Evolutionary conservation across 345 rosid species (phyloP), one percentile per base, ranked within the genome.

Genomic region (Eucalyptus pumila): DNA sequence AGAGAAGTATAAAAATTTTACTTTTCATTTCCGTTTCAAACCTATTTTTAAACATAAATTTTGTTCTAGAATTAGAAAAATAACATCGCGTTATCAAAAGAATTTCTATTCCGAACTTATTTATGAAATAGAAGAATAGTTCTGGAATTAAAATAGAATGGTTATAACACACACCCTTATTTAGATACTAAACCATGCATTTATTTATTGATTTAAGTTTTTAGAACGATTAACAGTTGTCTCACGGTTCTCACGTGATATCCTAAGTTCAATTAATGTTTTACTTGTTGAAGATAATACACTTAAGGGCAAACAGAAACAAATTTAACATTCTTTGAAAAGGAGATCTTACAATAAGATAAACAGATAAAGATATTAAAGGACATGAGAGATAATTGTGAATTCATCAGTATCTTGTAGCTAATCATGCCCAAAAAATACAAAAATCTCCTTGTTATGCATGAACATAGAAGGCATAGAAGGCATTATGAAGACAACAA

Each of bases 41-140:
- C 5, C 11, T 21, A 21, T 52, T 52, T 52, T 52, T 52, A 52
- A 52, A 52, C 26, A 52, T 4, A 52, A 2, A 52, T 8, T 19
- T 52, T 52, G 58, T 52, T 52, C 11, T 0, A 8, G 11, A 52
- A 52, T 21, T 52, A 52, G 58, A 52, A 52, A 8, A 52, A 19
- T 8, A 52, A 19, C 2, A 19, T 52, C 0, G 4, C 0, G 2
- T 52, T 52, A 19, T 52, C 58, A 52, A 52, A 19, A 0, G 10
- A 52, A 52, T 52, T 52, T 52, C 5, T 52, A 52, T 52, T 52
- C 24, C 24, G 2, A 19, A 52, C 24, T 52, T 52, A 2, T 52
- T 52, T 52, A 0, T 52, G 10, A 52, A 19, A 52, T 52, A 52
- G 24, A 52, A 52, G 0, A 19, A 52, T 8, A 8, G 24, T 19